phyloP scores from a whole-genome alignment of 148 eudicot genomes.

The Polygonum aviculare region DNA sequence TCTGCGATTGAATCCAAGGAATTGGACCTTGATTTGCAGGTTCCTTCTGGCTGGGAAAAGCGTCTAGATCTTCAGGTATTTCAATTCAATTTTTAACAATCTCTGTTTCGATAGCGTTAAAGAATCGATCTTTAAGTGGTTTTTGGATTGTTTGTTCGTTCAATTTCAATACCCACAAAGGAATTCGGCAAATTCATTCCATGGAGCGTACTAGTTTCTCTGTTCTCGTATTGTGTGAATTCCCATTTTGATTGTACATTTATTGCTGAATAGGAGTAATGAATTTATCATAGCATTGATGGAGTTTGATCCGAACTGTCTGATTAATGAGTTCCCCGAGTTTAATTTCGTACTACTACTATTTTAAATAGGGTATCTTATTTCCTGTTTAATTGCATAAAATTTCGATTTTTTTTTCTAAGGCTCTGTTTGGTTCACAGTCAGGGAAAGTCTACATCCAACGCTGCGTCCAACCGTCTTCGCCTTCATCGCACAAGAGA shows the following conservation, averaged over 20 bases:
- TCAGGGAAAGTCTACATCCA: conserved; percentile 85
- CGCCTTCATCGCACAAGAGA: conserved; percentile 27
- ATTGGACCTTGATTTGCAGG: conserved; percentile 80
- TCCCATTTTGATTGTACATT: neutral
- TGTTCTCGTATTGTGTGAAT: neutral
- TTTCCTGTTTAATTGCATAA: neutral
- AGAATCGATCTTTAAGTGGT: neutral
- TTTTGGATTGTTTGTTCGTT: neutral
- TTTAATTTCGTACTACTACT: neutral
- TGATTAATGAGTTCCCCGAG: neutral
- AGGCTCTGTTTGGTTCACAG: conserved; percentile 33
- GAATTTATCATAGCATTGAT: neutral
- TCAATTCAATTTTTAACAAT: neutral
- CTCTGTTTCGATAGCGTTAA: neutral
- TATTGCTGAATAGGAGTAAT: neutral
- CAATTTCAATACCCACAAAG: neutral
- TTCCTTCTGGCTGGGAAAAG: conserved; percentile 78
- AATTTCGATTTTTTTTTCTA: neutral
- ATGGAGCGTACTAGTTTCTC: neutral
- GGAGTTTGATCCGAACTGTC: neutral
- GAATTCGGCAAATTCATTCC: neutral
- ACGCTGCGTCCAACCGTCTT: conserved; percentile 40
- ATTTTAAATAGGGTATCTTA: neutral
- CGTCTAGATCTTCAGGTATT: conserved; percentile 66
- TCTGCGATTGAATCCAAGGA: conserved; percentile 42